Percentiles rank a stretch among this genome's conserved stretches.
These are phyloP conservation scores for Elaeagnus macrophylla DNA, from an alignment of 306 rosid genomes.

Conservation along the genomic window DNA sequence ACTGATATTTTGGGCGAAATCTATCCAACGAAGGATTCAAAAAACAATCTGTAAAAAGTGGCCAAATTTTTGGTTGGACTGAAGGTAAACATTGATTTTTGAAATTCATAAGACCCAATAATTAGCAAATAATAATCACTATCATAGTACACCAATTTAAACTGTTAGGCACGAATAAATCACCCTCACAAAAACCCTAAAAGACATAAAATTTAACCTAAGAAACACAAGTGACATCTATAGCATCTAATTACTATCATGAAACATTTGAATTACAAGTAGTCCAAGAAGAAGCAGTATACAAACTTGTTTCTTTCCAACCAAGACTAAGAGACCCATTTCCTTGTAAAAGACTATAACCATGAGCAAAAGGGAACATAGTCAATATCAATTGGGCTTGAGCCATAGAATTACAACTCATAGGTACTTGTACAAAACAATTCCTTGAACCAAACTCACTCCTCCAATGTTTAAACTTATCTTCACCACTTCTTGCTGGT, in stretches of 20 bases:
- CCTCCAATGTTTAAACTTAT: conserved; percentile 67
- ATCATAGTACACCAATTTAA: too few relatives aligned
- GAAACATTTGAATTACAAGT: conserved; percentile 12
- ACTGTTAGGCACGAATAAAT: too few relatives aligned
- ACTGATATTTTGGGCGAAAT: too few relatives aligned
- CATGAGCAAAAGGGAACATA: conserved; percentile 51
- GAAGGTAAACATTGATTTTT: too few relatives aligned
- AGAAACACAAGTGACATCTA: too few relatives aligned
- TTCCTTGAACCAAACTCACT: conserved; percentile 42
- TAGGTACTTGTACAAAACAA: conserved; percentile 47
- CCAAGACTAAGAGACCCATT: conserved; percentile 74
- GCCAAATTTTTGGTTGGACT: too few relatives aligned
- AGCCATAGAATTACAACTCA: conserved; percentile 74
- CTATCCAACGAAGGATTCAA: too few relatives aligned
- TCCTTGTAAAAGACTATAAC: conserved; percentile 62
- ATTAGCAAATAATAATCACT: too few relatives aligned
- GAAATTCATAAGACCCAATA: too few relatives aligned
- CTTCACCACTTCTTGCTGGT: conserved; percentile 70
- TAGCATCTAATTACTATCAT: conserved; percentile 9
- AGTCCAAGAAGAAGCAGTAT: conserved; percentile 93
- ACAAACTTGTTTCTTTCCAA: conserved; percentile 78
- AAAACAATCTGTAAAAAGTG: too few relatives aligned
- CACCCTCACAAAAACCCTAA: too few relatives aligned
- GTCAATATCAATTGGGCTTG: conserved; percentile 79
- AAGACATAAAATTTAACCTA: too few relatives aligned